These are phyloP conservation scores for Chaetomiaceae sp. DNA, from an alignment of 2,329 filamentous ascomycete genomes.

Conservation along the genomic window DNA sequence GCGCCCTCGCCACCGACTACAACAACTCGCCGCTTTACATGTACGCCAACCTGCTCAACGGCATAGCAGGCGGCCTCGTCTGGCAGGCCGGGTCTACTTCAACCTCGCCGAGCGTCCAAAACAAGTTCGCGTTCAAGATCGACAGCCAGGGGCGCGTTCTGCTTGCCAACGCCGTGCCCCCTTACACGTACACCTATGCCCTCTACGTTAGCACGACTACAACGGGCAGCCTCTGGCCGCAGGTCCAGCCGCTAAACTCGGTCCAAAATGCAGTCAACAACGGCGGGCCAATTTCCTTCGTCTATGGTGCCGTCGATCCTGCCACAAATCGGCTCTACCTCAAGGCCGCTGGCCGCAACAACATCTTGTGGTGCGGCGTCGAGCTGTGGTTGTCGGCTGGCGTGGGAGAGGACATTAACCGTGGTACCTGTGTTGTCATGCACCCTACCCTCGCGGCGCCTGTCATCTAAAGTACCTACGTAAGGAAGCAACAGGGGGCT, in stretches of 20 bases:
- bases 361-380: slow-evolving; percentile 13
- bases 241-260: neutral
- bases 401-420: slow-evolving; percentile 12
- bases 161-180: slow-evolving; percentile 6
- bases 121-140: slow-evolving; percentile 11
- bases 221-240: slow-evolving; percentile 3
- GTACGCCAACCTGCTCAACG: slow-evolving; percentile 4
- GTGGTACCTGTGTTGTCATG: neutral
- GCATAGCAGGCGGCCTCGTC: neutral
- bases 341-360: slow-evolving; percentile 14
- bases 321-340: slow-evolving; percentile 34
- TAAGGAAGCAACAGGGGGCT: too few species aligned
- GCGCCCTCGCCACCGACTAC: neutral
- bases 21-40: neutral
- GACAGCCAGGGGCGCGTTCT: slow-evolving; percentile 6
- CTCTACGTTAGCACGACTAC: slow-evolving; percentile 8
- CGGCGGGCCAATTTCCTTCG: neutral
- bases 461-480: too few species aligned
- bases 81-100: neutral
- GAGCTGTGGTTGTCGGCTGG: slow-evolving; percentile 15
- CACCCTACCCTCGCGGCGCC: too few species aligned
- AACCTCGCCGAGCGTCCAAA: neutral
- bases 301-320: slow-evolving; percentile 12
- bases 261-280: neutral
- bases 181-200: slow-evolving; percentile 5